Evolutionary conservation across 306 rosid genomes (phyloP), one percentile per base, ranked within the genome.

Genomic region (Trifolium pratense): DNA sequence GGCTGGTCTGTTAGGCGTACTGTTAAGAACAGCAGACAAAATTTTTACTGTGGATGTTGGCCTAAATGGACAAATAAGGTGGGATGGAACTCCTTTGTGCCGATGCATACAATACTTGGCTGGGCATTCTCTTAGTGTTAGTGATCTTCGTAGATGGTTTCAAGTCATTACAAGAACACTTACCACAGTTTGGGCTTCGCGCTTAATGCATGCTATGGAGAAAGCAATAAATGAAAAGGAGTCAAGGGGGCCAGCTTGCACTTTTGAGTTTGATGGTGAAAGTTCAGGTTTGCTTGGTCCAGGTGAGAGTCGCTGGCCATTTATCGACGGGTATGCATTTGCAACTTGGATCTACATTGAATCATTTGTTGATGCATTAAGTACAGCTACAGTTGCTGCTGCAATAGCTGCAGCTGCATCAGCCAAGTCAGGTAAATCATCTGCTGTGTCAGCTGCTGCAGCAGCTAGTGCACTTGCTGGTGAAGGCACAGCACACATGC

Each of bases 391-490:
- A 29, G 99, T 96, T 68, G 99, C 99, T 34, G 99, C 99, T 65
- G 99, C 99, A 53, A 94, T 94, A 80, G 99, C 99, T 58, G 97
- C 97, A 26, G 97, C 99, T 37, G 97, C 95, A 40, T 93, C 96
- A 1, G 99, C 96, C 14, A 94, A 80, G 78, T 91, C 99, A 3
- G 99, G 99, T 68, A 94, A 91, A 81, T 89, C 99, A 17, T 94
- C 99, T 49, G 99, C 97, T 62, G 87, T 94, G 96, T 91, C 99
- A 26, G 97, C 99, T 80, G 99, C 99, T 37, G 99, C 99, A 12
- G 99, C 99, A 56, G 99, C 99, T 71, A 91, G 99, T 82, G 99
- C 97, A 39, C 99, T 94, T 68, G 95, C 97, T 56, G 99, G 97
- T 68, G 99, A 94, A 88, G 97, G 99, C 74, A 94, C 97, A 39